phyloP scores from a whole-genome alignment of 352 stramenopile genomes.

The Aphanomyces invadans region DNA sequence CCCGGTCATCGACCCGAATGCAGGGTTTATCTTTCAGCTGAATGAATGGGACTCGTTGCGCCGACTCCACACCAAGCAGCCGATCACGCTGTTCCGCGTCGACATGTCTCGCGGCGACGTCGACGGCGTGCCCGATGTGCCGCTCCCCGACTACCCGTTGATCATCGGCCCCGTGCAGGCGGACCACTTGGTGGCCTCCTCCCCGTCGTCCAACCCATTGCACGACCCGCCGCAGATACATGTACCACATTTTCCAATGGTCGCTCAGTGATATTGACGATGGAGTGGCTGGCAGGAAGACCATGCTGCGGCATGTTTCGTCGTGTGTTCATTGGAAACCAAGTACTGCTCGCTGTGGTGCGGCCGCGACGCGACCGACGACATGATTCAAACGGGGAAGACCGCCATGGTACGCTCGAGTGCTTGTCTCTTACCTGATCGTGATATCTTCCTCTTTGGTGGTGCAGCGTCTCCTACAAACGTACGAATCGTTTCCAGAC shows the following conservation, averaged over 20 bases:
- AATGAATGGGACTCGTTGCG: slow-evolving; percentile 81
- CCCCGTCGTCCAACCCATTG: slow-evolving; percentile 6
- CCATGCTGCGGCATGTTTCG: slow-evolving; percentile 48
- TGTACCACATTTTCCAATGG: slow-evolving; percentile 22
- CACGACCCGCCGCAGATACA: slow-evolving; percentile 30
- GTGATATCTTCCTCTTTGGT: not conserved
- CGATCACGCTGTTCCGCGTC: slow-evolving; percentile 57
- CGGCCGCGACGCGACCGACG: slow-evolving; percentile 42
- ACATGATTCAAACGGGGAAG: slow-evolving; percentile 51
- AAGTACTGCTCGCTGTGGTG: slow-evolving; percentile 82
- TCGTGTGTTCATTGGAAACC: slow-evolving; percentile 43
- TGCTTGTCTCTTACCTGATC: not conserved
- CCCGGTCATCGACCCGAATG: slow-evolving; percentile 76
- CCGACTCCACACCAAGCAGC: slow-evolving; percentile 34
- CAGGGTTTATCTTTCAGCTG: slow-evolving; percentile 83
- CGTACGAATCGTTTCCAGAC: slow-evolving; percentile 60
- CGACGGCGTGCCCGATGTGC: slow-evolving; percentile 31
- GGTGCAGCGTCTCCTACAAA: slow-evolving; percentile 42
- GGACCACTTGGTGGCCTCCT: slow-evolving; percentile 10
- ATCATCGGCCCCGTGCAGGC: slow-evolving; percentile 16
- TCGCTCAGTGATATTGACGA: not conserved
- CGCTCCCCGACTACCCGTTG: not conserved
- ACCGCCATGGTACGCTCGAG: slow-evolving; percentile 32
- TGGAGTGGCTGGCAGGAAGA: slow-evolving; percentile 45
- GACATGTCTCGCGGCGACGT: slow-evolving; percentile 43